Evolutionary conservation across 1,284 basidiomycete species (phyloP), one percentile per base, ranked within the genome.

Genomic region (Tilletiopsis washingtonensis): DNA sequence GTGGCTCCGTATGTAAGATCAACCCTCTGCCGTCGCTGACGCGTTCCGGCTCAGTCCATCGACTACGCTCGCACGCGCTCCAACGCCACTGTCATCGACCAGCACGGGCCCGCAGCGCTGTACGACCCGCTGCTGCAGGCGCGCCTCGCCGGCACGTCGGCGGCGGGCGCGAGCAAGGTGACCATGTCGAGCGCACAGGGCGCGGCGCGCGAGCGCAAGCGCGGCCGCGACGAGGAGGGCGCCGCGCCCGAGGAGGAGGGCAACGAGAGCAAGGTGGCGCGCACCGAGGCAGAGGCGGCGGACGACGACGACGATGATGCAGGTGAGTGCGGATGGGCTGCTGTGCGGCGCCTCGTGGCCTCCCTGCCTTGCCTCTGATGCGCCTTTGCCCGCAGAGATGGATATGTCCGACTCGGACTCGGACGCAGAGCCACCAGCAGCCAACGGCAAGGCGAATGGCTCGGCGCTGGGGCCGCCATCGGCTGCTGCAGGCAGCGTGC

Each of bases 321-420:
- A 66, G 54, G 40, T 20, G 52, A 53, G 38, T 53, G 7, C 24
- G n/a, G n/a, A n/a, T n/a, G n/a, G n/a, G n/a, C n/a, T n/a, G n/a
- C n/a, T n/a, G n/a, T n/a, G n/a, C n/a, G n/a, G n/a, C n/a, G n/a
- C n/a, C n/a, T n/a, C n/a, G n/a, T n/a, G n/a, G n/a, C n/a, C n/a
- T n/a, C n/a, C 12, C 3, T 39, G 29, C 23, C 14, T 43, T 7
- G 11, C 9, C 6, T 7, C 48, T 43, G 6, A 14, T 36, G 26
- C 29, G 1, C 21, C 20, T n/a, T n/a, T n/a, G 37, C 47, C 26
- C 17, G 37, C 34, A 44, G 88, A 87, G 71, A 86, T 87, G 82
- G 85, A 88, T 72, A 85, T 89, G 65, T 84, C 86, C 41, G 83
- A 86, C 43, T 50, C 65, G 55, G 66, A 54, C 19, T 25, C 38